Evolutionary conservation across 1,284 basidiomycete species (phyloP).

Genomic region (Puccinia sorghi): DNA sequence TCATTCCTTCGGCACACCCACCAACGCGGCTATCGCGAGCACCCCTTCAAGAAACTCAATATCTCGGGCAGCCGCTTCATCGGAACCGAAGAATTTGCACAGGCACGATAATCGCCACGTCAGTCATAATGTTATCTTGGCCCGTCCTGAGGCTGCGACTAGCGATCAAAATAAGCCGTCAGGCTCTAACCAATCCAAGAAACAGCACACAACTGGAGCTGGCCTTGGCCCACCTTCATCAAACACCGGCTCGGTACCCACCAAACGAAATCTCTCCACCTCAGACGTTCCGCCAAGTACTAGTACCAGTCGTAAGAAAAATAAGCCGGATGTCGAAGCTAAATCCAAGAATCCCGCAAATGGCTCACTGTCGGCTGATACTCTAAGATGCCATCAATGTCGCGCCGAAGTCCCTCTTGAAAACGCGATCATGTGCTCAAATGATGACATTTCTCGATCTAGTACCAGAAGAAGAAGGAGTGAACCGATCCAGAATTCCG

Average conservation of each 20-base stretch:
- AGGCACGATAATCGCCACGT: background rate
- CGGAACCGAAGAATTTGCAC: background rate
- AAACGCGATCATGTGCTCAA: slow-evolving; percentile 34
- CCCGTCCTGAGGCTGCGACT: background rate
- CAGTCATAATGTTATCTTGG: too few species aligned
- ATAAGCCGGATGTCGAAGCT: background rate
- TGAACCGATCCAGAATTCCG: background rate
- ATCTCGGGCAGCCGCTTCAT: slow-evolving; percentile 17
- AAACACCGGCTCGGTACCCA: background rate
- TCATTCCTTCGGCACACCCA: background rate
- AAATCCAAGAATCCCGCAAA: background rate
- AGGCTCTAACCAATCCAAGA: slow-evolving; percentile 1
- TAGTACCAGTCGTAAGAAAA: slow-evolving; percentile 10
- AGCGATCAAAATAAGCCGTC: background rate
- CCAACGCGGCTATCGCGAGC: background rate
- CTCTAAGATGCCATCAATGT: slow-evolving; percentile 47
- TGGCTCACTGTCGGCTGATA: background rate
- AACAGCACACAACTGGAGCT: background rate
- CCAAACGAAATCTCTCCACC: slow-evolving; percentile 16
- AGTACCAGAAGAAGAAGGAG: slow-evolving; percentile 2
- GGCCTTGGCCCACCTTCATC: slow-evolving; percentile 14
- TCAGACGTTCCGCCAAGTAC: slow-evolving; percentile 7
- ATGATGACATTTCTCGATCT: background rate
- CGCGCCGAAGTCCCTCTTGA: slow-evolving; percentile 21
- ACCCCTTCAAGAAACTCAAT: slow-evolving; percentile 25